Evolutionary conservation across 257 asterid genomes (phyloP), one percentile per base, ranked within the genome.

Genomic region (Petunia secreta): DNA sequence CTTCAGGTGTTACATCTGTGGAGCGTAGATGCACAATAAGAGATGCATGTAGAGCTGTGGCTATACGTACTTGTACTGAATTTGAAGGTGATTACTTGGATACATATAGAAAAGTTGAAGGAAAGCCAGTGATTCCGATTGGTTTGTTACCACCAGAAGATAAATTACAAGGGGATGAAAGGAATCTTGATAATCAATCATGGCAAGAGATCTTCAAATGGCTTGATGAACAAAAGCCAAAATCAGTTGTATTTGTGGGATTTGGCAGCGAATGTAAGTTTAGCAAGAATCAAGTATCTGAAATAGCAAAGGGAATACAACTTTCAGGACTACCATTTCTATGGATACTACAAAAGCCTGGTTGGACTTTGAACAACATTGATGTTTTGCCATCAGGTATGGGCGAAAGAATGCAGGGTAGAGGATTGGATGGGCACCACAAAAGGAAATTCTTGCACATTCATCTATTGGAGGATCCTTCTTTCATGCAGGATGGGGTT

Each of bases 401-500:
- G 4, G n/a, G n/a, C n/a, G n/a, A n/a, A n/a, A n/a, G n/a, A n/a
- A n/a, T n/a, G n/a, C n/a, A n/a, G n/a, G n/a, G n/a, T n/a, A n/a
- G n/a, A n/a, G n/a, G n/a, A 2, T 53, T 53, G 58, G 58, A 2
- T 53, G 58, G 58, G n/a, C 58, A 11, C 58, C 58, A 53, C 58
- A 53, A 53, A 53, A 53, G 58, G n/a, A 53, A 10, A 10, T 53
- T 53, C 3, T 53, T 1, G 58, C 58, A 11, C 58, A 10, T 53
- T 53, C 58, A 10, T 53, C 58, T 9, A 11, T 53, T 53, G 58
- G n/a, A 53, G n/a, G 58, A 53, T 53, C 58, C 13, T 5, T 53
- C 10, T 53, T 53, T 50, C 87, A 85, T 8, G 83, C 80, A 40
- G 91, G 91, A 41, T 87, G 87, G 90, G 83, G 83, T 25, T 85